Evolutionary conservation across 177 flowering plant species (phyloP).

Genomic region (Vitis hybrid): DNA sequence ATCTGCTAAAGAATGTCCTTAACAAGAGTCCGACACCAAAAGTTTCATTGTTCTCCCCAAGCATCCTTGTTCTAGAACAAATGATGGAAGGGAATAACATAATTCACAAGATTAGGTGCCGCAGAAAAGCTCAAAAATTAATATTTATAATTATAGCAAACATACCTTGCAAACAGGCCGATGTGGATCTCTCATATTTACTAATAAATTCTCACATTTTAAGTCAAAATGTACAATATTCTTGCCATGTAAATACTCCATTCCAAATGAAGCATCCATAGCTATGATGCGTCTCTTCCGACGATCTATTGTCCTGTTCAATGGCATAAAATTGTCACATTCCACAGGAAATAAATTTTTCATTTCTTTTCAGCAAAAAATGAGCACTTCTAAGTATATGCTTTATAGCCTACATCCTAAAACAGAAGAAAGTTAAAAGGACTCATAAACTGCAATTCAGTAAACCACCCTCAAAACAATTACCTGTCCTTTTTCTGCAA

Average conservation of each 20-base stretch:
- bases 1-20: background rate
- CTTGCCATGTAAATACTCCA: constrained; percentile 98
- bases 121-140: background rate
- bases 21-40: too few relatives aligned
- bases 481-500: constrained; percentile 97
- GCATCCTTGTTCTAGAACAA: background rate
- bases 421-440: background rate
- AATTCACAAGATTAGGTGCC: background rate
- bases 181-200: constrained; percentile 98
- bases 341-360: background rate
- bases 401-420: too few relatives aligned
- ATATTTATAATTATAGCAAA: background rate
- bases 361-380: background rate
- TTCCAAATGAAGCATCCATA: constrained; percentile 98
- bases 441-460: background rate
- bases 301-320: constrained; percentile 90
- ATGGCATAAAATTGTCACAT: constrained; percentile 9
- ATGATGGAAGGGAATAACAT: background rate
- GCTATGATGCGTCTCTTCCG: constrained; percentile 97
- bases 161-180: constrained; percentile 98
- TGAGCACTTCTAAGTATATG: background rate
- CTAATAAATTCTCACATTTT: constrained; percentile 92
- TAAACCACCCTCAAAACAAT: background rate
- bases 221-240: constrained; percentile 97
- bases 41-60: too few relatives aligned